Evolutionary conservation across 177 flowering plant genomes (phyloP).

Genomic region (Tripterygium wilfordii): DNA sequence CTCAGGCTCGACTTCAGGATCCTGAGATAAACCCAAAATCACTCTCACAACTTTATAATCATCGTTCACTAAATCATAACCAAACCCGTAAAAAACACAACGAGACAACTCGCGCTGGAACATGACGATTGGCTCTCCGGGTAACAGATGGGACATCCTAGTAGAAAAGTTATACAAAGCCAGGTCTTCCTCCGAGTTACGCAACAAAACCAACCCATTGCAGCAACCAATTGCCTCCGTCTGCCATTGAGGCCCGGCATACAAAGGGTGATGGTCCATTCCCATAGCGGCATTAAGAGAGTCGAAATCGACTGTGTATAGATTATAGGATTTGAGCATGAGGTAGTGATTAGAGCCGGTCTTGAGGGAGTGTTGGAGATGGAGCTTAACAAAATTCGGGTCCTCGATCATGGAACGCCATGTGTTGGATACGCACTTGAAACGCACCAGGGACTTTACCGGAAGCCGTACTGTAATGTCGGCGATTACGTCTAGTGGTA

Average conservation of each 20-base stretch:
- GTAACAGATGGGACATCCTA: too few species aligned
- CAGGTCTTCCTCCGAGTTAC: too few species aligned
- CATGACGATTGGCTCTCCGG: too few species aligned
- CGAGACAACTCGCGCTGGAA: too few species aligned
- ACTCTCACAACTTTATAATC: too few species aligned
- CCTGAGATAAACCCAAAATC: constrained; percentile 6
- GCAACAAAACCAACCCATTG: too few species aligned
- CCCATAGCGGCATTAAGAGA: constrained; percentile 1
- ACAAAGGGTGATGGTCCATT: constrained; percentile 8
- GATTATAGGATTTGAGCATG: constrained; percentile 1
- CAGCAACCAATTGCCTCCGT: too few species aligned
- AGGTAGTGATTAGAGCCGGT: constrained; percentile 8
- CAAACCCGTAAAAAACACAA: too few species aligned
- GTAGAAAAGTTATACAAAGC: too few species aligned
- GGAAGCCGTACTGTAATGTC: constrained; percentile 19
- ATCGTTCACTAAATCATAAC: too few species aligned
- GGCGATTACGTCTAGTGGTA: constrained; percentile 19
- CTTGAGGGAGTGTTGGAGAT: constrained; percentile 9
- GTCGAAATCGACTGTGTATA: constrained; percentile 6
- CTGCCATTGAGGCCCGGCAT: too few species aligned
- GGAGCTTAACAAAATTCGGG: constrained; percentile 13
- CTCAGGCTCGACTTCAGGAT: constrained; percentile 11
- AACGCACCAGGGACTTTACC: constrained; percentile 20
- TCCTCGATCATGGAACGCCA: constrained; percentile 18
- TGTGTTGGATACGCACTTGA: constrained; percentile 18